phyloP scores from a whole-genome alignment of 2,329 filamentous ascomycete genomes.

The Colletotrichum scovillei region DNA sequence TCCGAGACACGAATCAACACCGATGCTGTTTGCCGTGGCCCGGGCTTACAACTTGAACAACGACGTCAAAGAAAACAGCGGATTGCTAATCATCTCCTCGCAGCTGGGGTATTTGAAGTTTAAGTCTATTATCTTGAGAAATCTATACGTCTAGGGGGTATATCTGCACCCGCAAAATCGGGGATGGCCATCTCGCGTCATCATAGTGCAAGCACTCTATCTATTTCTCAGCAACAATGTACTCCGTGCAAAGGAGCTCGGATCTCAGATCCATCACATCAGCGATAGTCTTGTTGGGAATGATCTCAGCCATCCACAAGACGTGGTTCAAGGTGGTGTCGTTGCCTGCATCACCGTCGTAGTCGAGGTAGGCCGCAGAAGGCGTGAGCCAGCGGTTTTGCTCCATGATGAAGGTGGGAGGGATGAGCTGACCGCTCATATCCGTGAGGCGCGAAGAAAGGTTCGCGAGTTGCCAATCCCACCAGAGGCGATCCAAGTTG shows the following conservation, averaged over 20 bases:
- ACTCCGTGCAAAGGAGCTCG: slow-evolving; percentile 41
- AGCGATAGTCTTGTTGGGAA: slow-evolving; percentile 38
- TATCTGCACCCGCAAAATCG: neutral
- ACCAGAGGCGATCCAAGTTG: slow-evolving; percentile 15
- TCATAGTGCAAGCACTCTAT: neutral
- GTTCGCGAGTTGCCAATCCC: slow-evolving; percentile 29
- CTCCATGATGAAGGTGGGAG: slow-evolving; percentile 12
- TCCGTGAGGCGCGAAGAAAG: slow-evolving; percentile 20
- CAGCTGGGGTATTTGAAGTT: neutral
- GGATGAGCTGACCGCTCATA: slow-evolving; percentile 15
- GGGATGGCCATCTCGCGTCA: neutral
- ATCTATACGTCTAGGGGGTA: neutral
- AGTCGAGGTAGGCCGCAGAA: slow-evolving; percentile 18
- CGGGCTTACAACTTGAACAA: neutral
- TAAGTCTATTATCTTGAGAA: neutral
- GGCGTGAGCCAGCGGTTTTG: slow-evolving; percentile 22
- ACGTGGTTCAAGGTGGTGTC: slow-evolving; percentile 41
- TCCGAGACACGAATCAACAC: neutral
- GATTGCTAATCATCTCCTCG: too few species aligned
- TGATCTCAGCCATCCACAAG: slow-evolving; percentile 42
- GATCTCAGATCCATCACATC: slow-evolving; percentile 44
- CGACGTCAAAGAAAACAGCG: neutral
- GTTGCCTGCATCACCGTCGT: slow-evolving; percentile 37
- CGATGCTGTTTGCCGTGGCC: neutral
- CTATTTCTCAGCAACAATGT: slow-evolving; percentile 25